These are phyloP conservation scores for Hymenoscyphus repandus DNA, from an alignment of 2,329 filamentous ascomycete species.

Conservation along the genomic window DNA sequence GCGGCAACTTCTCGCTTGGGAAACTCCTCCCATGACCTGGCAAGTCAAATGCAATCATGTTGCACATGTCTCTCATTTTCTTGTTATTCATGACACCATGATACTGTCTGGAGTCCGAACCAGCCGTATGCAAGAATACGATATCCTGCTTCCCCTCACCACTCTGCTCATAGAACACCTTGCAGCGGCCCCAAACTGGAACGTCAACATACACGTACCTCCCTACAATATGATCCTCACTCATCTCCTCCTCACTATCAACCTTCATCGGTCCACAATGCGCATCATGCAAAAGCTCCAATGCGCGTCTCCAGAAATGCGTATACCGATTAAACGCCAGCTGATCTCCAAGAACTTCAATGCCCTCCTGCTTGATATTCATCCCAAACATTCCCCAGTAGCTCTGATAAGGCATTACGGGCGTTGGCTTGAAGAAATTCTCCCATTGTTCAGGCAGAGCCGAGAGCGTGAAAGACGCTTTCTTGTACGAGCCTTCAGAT, in stretches of 20 bases:
- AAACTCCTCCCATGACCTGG: conserved; percentile 45
- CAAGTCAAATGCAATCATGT: conserved; percentile 45
- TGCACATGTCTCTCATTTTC: conserved; percentile 41
- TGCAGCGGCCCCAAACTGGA: conserved; percentile 43
- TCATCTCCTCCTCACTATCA: conserved; percentile 34
- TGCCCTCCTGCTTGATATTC: conserved; percentile 46
- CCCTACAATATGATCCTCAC: conserved; percentile 41
- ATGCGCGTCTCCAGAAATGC: conserved; percentile 41
- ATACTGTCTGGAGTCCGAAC: conserved; percentile 43
- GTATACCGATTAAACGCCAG: conserved; percentile 34
- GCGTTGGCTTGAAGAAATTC: conserved; percentile 13
- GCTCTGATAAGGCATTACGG: conserved; percentile 12
- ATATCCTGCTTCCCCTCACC: conserved; percentile 43
- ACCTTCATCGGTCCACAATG: conserved; percentile 39
- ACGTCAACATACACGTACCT: conserved; percentile 41
- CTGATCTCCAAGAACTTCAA: conserved; percentile 41
- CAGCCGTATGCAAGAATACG: conserved; percentile 40
- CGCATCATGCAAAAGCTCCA: conserved; percentile 43
- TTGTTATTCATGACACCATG: conserved; percentile 47
- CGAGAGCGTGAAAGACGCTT: conserved; percentile 12
- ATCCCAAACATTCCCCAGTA: conserved; percentile 32
- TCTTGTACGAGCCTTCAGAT: conserved; percentile 2
- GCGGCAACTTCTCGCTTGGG: conserved; percentile 35
- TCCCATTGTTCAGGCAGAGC: conserved; percentile 12
- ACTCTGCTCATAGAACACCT: conserved; percentile 44